phyloP scores from a whole-genome alignment of 1,284 basidiomycete species.

The Cryptococcus deneoformans region DNA sequence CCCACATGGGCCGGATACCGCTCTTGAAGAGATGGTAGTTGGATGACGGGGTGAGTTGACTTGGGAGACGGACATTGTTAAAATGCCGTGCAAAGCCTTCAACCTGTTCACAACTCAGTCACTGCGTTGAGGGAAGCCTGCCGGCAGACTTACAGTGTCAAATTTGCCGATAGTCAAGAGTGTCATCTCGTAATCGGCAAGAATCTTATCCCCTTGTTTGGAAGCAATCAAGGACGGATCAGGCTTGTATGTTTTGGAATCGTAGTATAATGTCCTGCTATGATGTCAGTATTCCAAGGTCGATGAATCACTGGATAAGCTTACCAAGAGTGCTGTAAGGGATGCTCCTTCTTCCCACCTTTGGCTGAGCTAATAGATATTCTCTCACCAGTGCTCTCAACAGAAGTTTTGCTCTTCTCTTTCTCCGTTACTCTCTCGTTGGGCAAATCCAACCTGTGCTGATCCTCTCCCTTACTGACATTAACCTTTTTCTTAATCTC shows the following conservation, averaged over 20 bases:
- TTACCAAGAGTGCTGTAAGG: constrained; percentile 76
- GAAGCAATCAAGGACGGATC: constrained; percentile 50
- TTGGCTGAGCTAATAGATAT: not conserved
- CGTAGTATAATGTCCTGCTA: constrained; percentile 79
- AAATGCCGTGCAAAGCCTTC: constrained; percentile 91
- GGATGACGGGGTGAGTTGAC: constrained; percentile 76
- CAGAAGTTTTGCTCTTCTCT: constrained; percentile 5
- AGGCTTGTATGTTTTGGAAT: constrained; percentile 71
- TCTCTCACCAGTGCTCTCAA: constrained; percentile 4
- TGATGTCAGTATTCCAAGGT: not conserved
- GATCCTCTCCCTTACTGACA: constrained; percentile 5
- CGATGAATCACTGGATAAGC: constrained; percentile 31
- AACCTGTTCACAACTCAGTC: constrained; percentile 47
- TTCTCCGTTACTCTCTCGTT: constrained; percentile 4
- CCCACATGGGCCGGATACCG: constrained; percentile 71
- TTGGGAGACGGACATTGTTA: constrained; percentile 90
- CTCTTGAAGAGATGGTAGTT: constrained; percentile 93
- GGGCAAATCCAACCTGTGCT: not conserved
- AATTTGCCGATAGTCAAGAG: constrained; percentile 74
- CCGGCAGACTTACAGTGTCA: constrained; percentile 57
- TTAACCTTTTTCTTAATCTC: constrained; percentile 65
- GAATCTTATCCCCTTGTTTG: constrained; percentile 18
- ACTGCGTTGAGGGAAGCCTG: constrained; percentile 1
- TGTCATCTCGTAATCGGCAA: constrained; percentile 58
- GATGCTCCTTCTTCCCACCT: constrained; percentile 70